These are phyloP conservation scores for Corylus americana DNA, from an alignment of 306 rosid species.

Conservation along the genomic window DNA sequence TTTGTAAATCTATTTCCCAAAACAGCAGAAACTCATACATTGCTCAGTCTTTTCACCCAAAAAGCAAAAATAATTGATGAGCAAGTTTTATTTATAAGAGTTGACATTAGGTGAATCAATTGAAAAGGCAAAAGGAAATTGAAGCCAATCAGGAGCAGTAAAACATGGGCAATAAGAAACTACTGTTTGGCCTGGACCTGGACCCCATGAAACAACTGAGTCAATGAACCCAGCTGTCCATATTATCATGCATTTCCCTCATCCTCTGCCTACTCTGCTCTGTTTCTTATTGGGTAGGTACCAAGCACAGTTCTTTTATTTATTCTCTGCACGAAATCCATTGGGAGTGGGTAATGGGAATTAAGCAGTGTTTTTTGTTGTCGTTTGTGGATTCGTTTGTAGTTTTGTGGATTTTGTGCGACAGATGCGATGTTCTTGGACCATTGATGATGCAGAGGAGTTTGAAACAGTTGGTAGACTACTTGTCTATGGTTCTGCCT, in stretches of 20 bases:
- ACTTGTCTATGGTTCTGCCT: slow-evolving; percentile 35
- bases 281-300: slow-evolving; percentile 37
- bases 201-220: slow-evolving; percentile 38
- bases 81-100: too few species aligned
- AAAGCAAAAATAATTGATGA: too few species aligned
- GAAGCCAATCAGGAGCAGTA: slow-evolving; percentile 5
- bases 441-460: slow-evolving; percentile 5
- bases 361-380: slow-evolving; percentile 16
- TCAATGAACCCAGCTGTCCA: slow-evolving; percentile 36
- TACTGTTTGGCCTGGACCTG: slow-evolving; percentile 24
- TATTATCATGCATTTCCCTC: neutral
- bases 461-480: slow-evolving; percentile 14
- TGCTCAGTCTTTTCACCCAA: neutral
- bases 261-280: neutral
- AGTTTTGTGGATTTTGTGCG: slow-evolving; percentile 5
- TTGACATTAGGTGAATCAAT: slow-evolving; percentile 19
- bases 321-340: neutral
- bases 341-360: slow-evolving; percentile 8
- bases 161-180: slow-evolving; percentile 29
- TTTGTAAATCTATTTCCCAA: neutral
- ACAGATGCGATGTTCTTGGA: slow-evolving; percentile 17
- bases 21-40: neutral
- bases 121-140: slow-evolving; percentile 20
- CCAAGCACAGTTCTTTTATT: neutral
- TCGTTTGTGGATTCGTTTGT: slow-evolving; percentile 20